phyloP scores from a whole-genome alignment of 2,329 filamentous ascomycete species.

The Epicoccum sorghinum region DNA sequence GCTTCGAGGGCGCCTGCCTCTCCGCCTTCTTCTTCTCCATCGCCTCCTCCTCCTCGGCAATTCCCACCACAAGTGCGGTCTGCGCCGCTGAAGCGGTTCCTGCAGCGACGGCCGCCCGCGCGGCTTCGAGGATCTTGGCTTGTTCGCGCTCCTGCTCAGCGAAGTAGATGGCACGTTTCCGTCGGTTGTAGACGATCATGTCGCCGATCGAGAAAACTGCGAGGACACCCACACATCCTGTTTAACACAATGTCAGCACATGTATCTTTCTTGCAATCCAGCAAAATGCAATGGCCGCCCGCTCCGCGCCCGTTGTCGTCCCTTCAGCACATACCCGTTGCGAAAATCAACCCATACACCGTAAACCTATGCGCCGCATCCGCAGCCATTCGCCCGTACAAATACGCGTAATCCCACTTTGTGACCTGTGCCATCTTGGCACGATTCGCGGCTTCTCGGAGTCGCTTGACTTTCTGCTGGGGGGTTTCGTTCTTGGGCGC shows the following conservation, averaged over 20 bases:
- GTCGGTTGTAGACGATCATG: conserved; percentile 71
- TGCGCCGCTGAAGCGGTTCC: conserved; percentile 59
- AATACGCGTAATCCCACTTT: conserved; percentile 56
- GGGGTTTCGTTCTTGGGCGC: conserved; percentile 57
- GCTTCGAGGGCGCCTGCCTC: conserved; percentile 35
- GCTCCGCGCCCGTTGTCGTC: too few species aligned
- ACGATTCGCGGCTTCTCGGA: conserved; percentile 56
- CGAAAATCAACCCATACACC: conserved; percentile 64
- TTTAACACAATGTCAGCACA: neutral
- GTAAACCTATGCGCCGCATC: conserved; percentile 67
- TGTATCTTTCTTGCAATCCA: too few species aligned
- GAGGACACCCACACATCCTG: conserved; percentile 65
- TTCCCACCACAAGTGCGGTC: conserved; percentile 59
- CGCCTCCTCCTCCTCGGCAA: conserved; percentile 67
- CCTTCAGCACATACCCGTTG: conserved; percentile 58
- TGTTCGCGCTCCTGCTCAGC: conserved; percentile 57
- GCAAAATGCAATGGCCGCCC: too few species aligned
- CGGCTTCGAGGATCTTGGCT: conserved; percentile 51
- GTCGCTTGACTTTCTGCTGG: conserved; percentile 59
- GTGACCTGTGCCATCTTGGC: conserved; percentile 59
- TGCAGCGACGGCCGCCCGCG: conserved; percentile 49
- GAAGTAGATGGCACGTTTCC: conserved; percentile 67
- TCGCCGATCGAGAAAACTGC: conserved; percentile 69
- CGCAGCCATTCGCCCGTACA: conserved; percentile 52
- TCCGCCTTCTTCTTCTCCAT: conserved; percentile 44